Conservation (phyloP, 2,329 filamentous ascomycete genomes). For the Bipolaris cookei region DNA sequence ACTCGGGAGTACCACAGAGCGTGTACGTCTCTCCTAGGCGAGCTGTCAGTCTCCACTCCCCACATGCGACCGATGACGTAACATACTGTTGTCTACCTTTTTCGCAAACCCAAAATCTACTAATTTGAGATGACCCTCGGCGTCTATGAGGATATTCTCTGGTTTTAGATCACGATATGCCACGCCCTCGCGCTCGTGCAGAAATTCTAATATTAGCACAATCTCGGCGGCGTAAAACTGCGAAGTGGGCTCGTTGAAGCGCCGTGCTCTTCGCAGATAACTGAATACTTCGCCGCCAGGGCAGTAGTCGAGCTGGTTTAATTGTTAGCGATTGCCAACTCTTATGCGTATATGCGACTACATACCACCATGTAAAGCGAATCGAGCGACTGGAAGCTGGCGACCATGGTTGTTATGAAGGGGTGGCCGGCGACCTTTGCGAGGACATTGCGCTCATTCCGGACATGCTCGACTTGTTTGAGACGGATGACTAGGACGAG, state of each 20-base stretch:
- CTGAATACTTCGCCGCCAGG: constrained; percentile 85
- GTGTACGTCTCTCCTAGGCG: constrained; percentile 74
- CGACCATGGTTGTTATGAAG: constrained; percentile 80
- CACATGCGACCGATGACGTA: constrained; percentile 16
- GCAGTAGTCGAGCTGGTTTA: constrained; percentile 71
- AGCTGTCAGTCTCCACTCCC: constrained; percentile 14
- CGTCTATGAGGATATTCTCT: constrained; percentile 80
- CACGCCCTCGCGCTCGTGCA: constrained; percentile 80
- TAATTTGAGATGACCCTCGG: constrained; percentile 78
- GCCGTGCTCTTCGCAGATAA: constrained; percentile 76
- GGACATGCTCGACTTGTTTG: constrained; percentile 86
- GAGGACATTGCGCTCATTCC: constrained; percentile 80
- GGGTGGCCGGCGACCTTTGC: constrained; percentile 79
- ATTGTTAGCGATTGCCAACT: constrained; percentile 23
- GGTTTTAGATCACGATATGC: constrained; percentile 84
- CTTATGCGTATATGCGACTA: constrained; percentile 29
- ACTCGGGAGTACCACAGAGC: constrained; percentile 82
- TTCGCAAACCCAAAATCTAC: constrained; percentile 89
- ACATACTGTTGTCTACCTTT: constrained; percentile 66
- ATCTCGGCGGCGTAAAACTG: constrained; percentile 87
- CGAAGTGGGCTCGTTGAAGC: constrained; percentile 78
- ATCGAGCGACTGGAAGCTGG: constrained; percentile 79
- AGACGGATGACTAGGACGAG: constrained; percentile 70
- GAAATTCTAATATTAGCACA: constrained; percentile 78
- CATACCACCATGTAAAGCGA: constrained; percentile 77